A percentile compares a stretch with the other conserved stretches of the same genome.
Conservation (phyloP, 306 rosid genomes). For the Cucumis cinereus region DNA sequence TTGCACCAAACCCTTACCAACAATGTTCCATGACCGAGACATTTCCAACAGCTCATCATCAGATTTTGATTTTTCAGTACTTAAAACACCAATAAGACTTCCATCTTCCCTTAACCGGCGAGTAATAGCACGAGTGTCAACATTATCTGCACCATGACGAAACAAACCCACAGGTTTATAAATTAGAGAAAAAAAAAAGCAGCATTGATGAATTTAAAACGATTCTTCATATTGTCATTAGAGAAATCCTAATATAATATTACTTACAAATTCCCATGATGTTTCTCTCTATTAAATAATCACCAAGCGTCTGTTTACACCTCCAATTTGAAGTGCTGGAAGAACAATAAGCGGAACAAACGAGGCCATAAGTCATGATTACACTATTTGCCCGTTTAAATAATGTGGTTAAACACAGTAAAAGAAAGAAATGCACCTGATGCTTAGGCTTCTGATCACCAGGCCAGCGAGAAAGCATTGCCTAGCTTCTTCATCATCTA, state of each 20-base stretch:
- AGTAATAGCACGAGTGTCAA: conserved; percentile 89
- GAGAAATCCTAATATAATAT: not conserved
- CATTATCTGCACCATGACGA: conserved; percentile 59
- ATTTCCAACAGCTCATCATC: conserved; percentile 68
- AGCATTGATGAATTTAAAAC: not conserved
- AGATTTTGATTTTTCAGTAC: conserved; percentile 67
- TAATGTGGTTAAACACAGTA: not conserved
- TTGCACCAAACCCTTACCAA: conserved; percentile 43
- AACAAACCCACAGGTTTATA: not conserved
- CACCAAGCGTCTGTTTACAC: conserved; percentile 48
- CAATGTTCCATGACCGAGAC: conserved; percentile 88
- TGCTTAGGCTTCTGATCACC: conserved; percentile 73
- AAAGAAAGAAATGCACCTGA: conserved; percentile 32
- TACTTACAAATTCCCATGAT: conserved; percentile 94
- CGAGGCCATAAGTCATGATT: not conserved
- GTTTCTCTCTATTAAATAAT: conserved; percentile 72
- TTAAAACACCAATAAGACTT: conserved; percentile 88
- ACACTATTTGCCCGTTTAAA: not conserved
- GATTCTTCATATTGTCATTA: not conserved
- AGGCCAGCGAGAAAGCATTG: conserved; percentile 80
- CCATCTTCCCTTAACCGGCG: conserved; percentile 90
- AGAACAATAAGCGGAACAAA: conserved; percentile 8
- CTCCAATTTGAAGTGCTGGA: conserved; percentile 92
- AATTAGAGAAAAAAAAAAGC: not conserved
- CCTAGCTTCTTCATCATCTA: conserved; percentile 82